phyloP scores from a whole-genome alignment of 2,329 filamentous ascomycete species.

The Trichothecium roseum region DNA sequence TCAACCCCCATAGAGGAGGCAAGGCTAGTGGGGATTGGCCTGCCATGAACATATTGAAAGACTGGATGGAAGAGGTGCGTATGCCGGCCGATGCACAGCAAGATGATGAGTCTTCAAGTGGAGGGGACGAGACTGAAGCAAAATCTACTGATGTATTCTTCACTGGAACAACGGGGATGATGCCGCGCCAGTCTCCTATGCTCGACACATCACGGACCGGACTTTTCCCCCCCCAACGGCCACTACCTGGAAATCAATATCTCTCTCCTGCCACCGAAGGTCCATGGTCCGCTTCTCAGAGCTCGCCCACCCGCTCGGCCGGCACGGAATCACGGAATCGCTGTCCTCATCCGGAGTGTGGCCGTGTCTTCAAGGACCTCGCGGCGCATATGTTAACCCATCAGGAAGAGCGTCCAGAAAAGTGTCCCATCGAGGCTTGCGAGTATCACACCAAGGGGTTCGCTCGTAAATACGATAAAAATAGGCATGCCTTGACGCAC shows the following conservation, averaged over 20 bases:
- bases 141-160: conserved; percentile 10
- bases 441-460: conserved; percentile 91
- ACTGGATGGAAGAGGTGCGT: conserved; percentile 51
- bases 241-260: not conserved
- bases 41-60: conserved; percentile 44
- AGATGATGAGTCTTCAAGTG: conserved; percentile 33
- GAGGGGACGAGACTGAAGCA: conserved; percentile 36
- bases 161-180: not conserved
- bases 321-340: conserved; percentile 32
- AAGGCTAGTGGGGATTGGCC: conserved; percentile 51
- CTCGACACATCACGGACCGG: conserved; percentile 3
- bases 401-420: conserved; percentile 81
- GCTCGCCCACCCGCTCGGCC: conserved; percentile 2
- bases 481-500: conserved; percentile 84
- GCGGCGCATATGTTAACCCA: conserved; percentile 94
- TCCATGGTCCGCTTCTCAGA: not conserved
- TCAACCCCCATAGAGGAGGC: conserved; percentile 43
- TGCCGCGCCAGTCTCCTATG: not conserved
- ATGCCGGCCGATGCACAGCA: conserved; percentile 35
- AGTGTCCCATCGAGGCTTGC: conserved; percentile 86
- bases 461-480: conserved; percentile 93
- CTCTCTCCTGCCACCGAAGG: conserved; percentile 4
- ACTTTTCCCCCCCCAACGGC: no score
- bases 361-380: conserved; percentile 78
- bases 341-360: conserved; percentile 77